A percentile compares a stretch with the other conserved stretches of the same genome.
Evolutionary conservation across 2,329 filamentous ascomycete species (phyloP).

Genomic region (Trichothecium sympodiale): DNA sequence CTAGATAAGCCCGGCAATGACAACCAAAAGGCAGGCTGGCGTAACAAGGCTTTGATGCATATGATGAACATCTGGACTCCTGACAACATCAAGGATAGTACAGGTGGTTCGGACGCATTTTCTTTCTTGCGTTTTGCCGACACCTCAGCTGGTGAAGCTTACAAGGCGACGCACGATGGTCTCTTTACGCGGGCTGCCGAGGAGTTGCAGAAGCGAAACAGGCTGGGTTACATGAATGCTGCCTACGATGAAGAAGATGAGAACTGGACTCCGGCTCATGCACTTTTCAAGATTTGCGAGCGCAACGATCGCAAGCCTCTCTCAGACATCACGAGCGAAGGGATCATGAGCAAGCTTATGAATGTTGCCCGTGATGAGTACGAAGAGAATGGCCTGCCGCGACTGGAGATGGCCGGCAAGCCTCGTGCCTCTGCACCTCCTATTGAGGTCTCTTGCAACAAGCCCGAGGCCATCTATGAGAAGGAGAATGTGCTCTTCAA

Average conservation of each 20-base stretch:
- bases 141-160: slow-evolving; percentile 61
- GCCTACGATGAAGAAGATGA: slow-evolving; percentile 56
- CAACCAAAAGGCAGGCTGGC: slow-evolving; percentile 70
- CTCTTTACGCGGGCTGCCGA: slow-evolving; percentile 64
- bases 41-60: slow-evolving; percentile 62
- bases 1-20: slow-evolving; percentile 61
- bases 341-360: slow-evolving; percentile 63
- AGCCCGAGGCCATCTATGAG: slow-evolving; percentile 53
- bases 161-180: slow-evolving; percentile 55
- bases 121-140: slow-evolving; percentile 87
- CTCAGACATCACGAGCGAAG: slow-evolving; percentile 59
- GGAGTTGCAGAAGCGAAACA: slow-evolving; percentile 40
- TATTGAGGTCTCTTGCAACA: slow-evolving; percentile 67
- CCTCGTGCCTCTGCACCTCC: slow-evolving; percentile 78
- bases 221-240: slow-evolving; percentile 55
- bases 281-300: slow-evolving; percentile 70
- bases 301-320: slow-evolving; percentile 56
- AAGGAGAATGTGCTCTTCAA: slow-evolving; percentile 72
- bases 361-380: slow-evolving; percentile 63
- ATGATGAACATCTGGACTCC: slow-evolving; percentile 87
- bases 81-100: slow-evolving; percentile 60
- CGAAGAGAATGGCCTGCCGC: slow-evolving; percentile 57
- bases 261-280: slow-evolving; percentile 59
- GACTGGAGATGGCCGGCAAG: slow-evolving; percentile 71
- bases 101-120: slow-evolving; percentile 55